Percentiles rank a stretch among this genome's conserved stretches.
phyloP scores from a whole-genome alignment of 768 basidiomycete genomes.

The Suillus decipiens region DNA sequence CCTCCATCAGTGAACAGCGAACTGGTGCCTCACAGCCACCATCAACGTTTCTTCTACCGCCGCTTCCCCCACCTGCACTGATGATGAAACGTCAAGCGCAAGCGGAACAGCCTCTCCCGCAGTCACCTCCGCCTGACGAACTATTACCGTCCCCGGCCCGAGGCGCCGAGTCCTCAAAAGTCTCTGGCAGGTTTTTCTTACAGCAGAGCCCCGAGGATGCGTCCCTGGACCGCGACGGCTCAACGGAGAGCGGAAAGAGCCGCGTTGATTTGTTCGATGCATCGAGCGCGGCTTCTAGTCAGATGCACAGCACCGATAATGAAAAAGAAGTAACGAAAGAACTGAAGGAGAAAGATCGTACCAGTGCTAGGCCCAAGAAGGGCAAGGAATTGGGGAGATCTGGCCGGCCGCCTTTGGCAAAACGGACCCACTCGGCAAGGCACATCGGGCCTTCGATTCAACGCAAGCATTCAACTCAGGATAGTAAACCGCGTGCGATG shows the following conservation, averaged over 20 bases:
- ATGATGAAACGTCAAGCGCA: slow-evolving; percentile 21
- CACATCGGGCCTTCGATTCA: slow-evolving; percentile 30
- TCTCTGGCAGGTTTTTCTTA: slow-evolving; percentile 44
- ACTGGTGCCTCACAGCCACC: slow-evolving; percentile 27
- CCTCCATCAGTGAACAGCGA: slow-evolving; percentile 37
- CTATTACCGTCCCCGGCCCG: slow-evolving; percentile 14
- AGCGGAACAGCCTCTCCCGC: slow-evolving; percentile 21
- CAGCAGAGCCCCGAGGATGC: slow-evolving; percentile 43
- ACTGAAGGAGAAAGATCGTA: slow-evolving; percentile 18
- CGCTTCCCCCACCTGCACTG: slow-evolving; percentile 28
- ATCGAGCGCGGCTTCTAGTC: slow-evolving; percentile 39
- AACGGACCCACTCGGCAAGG: slow-evolving; percentile 32
- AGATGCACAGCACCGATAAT: slow-evolving; percentile 24
- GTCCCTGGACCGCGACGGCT: slow-evolving; percentile 38
- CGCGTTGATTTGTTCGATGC: slow-evolving; percentile 35
- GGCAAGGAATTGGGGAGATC: slow-evolving; percentile 34
- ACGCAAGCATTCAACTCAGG: slow-evolving; percentile 27
- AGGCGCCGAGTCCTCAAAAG: slow-evolving; percentile 22
- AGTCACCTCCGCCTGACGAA: slow-evolving; percentile 12
- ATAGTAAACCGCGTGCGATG: slow-evolving; percentile 29
- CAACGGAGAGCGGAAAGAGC: slow-evolving; percentile 35
- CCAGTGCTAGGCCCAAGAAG: slow-evolving; percentile 27
- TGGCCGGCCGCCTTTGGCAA: slow-evolving; percentile 27
- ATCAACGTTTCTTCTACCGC: slow-evolving; percentile 32
- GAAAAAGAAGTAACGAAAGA: slow-evolving; percentile 22